Evolutionary conservation across 495 filamentous ascomycete genomes (phyloP), one percentile per base, ranked within the genome.

Genomic region (Evernia prunastri): DNA sequence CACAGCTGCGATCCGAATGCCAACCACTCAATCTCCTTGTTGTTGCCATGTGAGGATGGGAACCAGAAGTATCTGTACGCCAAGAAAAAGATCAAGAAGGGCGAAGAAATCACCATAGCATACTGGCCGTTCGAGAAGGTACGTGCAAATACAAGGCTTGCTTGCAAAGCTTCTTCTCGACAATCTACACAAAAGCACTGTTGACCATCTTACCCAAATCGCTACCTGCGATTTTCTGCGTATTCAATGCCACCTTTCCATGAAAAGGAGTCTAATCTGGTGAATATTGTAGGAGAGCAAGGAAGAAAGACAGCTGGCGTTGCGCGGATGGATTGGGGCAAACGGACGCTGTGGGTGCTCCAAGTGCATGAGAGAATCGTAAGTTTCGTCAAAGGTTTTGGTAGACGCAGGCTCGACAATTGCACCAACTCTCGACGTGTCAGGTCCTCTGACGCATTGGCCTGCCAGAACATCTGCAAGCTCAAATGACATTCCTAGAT

Each of bases 1-100:
- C 49, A 54, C 49, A 54, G 49, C n/a, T 54, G 49, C 31, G 49
- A 54, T 5, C 49, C 49, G 25, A 54, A 54, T 54, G 49, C 49
- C 49, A 17, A 54, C 25, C 17, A 7, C 18, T 25, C 10, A 8
- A 9, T 17, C 25, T 2, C 2, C 25, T 17, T 54, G 3, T 25
- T 25, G 25, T 33, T 54, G 31, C 49, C 49, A 10, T 25, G 49
- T 33, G 3, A 54, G 25, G 49, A 33, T 17, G 49, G 49, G 10
- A 33, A 20, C 49, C n/a, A 25, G 49, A 54, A 54, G 25, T 25
- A 25, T 17, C 8, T 54, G 23, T 54, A 54, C 31, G 49, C 49
- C 31, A 25, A 12, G 3, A 54, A 25, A 33, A 54, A 54, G 23
- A 54, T 54, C 49, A 54, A 54, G 49, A 54, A 54, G 15, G 49